These are phyloP conservation scores for Colletotrichum tropicicola DNA, from an alignment of 2,329 filamentous ascomycete genomes.

Conservation along the genomic window DNA sequence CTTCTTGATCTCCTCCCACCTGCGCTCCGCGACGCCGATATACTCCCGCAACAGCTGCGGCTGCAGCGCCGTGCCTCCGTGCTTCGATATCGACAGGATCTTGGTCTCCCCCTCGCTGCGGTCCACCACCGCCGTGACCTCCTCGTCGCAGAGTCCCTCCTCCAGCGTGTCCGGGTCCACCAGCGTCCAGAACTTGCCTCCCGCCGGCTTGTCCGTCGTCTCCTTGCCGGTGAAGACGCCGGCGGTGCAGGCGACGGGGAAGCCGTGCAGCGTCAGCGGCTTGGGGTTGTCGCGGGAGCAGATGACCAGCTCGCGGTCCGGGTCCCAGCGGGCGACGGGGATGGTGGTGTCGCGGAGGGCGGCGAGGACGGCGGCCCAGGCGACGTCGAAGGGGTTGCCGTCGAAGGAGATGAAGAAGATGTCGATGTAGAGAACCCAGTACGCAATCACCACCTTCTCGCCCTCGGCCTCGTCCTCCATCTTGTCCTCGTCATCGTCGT, in stretches of 20 bases:
- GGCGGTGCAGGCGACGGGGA: constrained; percentile 82
- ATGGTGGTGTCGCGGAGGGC: constrained; percentile 82
- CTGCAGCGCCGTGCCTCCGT: constrained; percentile 78
- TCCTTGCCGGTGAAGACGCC: constrained; percentile 78
- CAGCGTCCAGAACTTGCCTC: constrained; percentile 75
- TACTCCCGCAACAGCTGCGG: constrained; percentile 69
- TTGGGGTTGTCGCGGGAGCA: constrained; percentile 71
- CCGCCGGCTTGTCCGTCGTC: constrained; percentile 52
- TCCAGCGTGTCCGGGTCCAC: constrained; percentile 91
- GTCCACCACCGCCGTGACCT: constrained; percentile 85
- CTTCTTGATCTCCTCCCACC: constrained; percentile 67
- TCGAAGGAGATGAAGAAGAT: constrained; percentile 94
- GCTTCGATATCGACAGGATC: constrained; percentile 82
- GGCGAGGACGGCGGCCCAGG: constrained; percentile 85
- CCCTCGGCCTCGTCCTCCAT: constrained; percentile 42
- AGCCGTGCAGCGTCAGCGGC: constrained; percentile 66
- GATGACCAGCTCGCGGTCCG: constrained; percentile 80
- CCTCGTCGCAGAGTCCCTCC: constrained; percentile 84
- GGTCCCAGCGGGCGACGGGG: constrained; percentile 84
- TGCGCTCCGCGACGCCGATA: constrained; percentile 65
- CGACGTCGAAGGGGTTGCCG: constrained; percentile 90
- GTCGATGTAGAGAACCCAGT: constrained; percentile 96
- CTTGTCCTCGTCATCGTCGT: constrained; percentile 46
- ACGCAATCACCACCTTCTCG: constrained; percentile 72
- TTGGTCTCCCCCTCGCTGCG: constrained; percentile 58